Evolutionary conservation across 2,329 filamentous ascomycete genomes (phyloP).

Genomic region (Pochonia chlamydosporia): DNA sequence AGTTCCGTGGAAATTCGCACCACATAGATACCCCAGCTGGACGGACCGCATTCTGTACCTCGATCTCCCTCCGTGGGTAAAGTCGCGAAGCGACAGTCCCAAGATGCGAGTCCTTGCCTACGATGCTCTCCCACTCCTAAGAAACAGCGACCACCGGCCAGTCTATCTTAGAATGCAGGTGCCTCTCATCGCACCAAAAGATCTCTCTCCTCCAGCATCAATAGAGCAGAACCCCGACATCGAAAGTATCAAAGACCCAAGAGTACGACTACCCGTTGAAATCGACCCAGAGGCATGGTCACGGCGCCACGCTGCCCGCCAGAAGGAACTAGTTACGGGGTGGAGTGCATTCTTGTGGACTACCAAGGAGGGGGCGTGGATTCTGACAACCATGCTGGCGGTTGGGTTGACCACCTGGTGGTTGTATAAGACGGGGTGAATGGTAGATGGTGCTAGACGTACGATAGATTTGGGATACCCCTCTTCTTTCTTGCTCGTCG

Average conservation of each 20-base stretch:
- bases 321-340: slow-evolving; percentile 42
- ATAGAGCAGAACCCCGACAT: slow-evolving; percentile 4
- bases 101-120: slow-evolving; percentile 58
- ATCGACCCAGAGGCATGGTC: slow-evolving; percentile 52
- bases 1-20: slow-evolving; percentile 65
- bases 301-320: slow-evolving; percentile 39
- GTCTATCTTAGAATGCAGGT: slow-evolving; percentile 69
- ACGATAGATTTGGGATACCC: not conserved
- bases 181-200: slow-evolving; percentile 45
- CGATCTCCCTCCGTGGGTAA: slow-evolving; percentile 50
- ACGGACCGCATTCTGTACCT: slow-evolving; percentile 86
- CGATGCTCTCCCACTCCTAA: slow-evolving; percentile 67
- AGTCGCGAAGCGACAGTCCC: slow-evolving; percentile 18
- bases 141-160: slow-evolving; percentile 82
- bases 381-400: slow-evolving; percentile 37
- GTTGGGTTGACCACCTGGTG: slow-evolving; percentile 41
- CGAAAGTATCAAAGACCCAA: slow-evolving; percentile 31
- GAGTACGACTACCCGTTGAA: slow-evolving; percentile 41
- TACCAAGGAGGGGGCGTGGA: slow-evolving; percentile 43
- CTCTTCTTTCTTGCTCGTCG: too few species aligned
- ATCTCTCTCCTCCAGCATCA: slow-evolving; percentile 29
- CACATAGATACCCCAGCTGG: slow-evolving; percentile 85
- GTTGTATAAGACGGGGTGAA: slow-evolving; percentile 19
- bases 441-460: not conserved
- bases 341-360: slow-evolving; percentile 51